Percentiles rank a stretch among this genome's conserved stretches.
Conservation (phyloP, 352 stramenopile genomes). For the Labyrinthula sp. region DNA sequence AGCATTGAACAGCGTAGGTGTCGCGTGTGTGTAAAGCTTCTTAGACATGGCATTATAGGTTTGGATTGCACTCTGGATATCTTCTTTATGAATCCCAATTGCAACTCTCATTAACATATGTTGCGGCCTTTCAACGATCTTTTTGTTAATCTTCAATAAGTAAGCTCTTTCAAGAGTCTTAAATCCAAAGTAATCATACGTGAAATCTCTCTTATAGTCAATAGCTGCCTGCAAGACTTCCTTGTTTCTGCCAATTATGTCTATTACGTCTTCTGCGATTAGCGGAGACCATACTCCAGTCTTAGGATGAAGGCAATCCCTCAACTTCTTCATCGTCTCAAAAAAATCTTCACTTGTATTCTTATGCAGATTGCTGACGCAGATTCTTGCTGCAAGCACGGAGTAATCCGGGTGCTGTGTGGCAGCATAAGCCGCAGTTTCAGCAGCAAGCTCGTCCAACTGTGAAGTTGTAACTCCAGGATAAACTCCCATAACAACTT, state of each 20-base stretch:
- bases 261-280: slow-evolving; percentile 77
- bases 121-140: slow-evolving; percentile 87
- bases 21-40: slow-evolving; percentile 92
- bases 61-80: slow-evolving; percentile 75
- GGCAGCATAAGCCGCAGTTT: slow-evolving; percentile 80
- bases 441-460: slow-evolving; percentile 89
- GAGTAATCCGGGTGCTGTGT: slow-evolving; percentile 96
- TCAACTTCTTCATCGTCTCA: slow-evolving; percentile 65
- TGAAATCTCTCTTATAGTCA: slow-evolving; percentile 90
- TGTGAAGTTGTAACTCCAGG: slow-evolving; percentile 89
- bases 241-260: slow-evolving; percentile 74
- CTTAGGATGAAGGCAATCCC: slow-evolving; percentile 82
- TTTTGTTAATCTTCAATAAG: slow-evolving; percentile 76
- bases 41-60: slow-evolving; percentile 94
- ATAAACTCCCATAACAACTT: slow-evolving; percentile 96
- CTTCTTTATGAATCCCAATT: slow-evolving; percentile 84
- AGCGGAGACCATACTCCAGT: slow-evolving; percentile 69
- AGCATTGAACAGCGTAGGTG: slow-evolving; percentile 96
- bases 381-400: slow-evolving; percentile 87
- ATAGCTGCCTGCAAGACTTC: slow-evolving; percentile 84
- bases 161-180: slow-evolving; percentile 95
- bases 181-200: slow-evolving; percentile 97
- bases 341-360: slow-evolving; percentile 86
- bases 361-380: slow-evolving; percentile 97
- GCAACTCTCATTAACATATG: slow-evolving; percentile 96